Percentiles rank a stretch among this genome's conserved stretches.
Conservation (phyloP, 257 asterid species). For the Haberlea rhodopensis region DNA sequence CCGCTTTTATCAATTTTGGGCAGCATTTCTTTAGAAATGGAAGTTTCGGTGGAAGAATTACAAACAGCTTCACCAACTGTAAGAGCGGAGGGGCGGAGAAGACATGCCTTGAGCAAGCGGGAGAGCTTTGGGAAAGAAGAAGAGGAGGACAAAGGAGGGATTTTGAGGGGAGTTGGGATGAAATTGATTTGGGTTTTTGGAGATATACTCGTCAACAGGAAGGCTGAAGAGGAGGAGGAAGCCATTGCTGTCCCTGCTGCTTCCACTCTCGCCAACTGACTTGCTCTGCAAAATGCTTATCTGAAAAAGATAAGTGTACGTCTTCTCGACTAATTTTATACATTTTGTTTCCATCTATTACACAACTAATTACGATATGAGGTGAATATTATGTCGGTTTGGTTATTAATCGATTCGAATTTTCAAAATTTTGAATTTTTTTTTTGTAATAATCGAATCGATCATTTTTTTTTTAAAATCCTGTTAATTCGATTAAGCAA, state of each 20-base stretch:
- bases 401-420: no score
- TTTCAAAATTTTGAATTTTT: no score
- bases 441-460: no score
- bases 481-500: no score
- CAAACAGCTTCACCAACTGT: slow-evolving; percentile 23
- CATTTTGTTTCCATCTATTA: no score
- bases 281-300: no score
- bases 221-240: slow-evolving; percentile 5
- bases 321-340: no score
- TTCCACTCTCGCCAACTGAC: slow-evolving; percentile 27
- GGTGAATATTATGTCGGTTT: no score
- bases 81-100: slow-evolving; percentile 22
- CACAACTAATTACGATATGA: no score
- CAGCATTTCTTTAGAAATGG: slow-evolving; percentile 33
- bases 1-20: slow-evolving; percentile 89
- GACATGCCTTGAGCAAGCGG: not conserved
- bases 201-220: slow-evolving; percentile 19
- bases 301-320: no score
- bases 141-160: not conserved
- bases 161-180: not conserved
- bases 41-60: slow-evolving; percentile 12
- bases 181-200: slow-evolving; percentile 13
- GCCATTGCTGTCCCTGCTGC: slow-evolving; percentile 29
- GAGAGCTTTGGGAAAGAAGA: slow-evolving; percentile 23
- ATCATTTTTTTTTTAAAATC: no score